Percentiles rank a stretch among this genome's conserved stretches.
Evolutionary conservation across 805 yeast species (phyloP).

Genomic region (Jamesozyma lodderae): DNA sequence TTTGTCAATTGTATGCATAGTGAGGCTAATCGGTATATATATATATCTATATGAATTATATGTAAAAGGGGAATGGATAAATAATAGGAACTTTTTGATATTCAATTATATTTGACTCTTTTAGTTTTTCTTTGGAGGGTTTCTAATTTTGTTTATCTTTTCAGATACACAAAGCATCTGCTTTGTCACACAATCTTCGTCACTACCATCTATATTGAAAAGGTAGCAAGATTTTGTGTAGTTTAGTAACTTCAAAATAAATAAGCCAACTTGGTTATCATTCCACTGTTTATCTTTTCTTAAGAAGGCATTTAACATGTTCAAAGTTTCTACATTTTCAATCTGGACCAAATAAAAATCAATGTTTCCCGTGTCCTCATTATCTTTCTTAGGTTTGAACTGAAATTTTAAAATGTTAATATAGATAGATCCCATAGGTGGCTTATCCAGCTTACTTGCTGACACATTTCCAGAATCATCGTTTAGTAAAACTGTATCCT

Average conservation of each 20-base stretch:
- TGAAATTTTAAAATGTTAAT: conserved; percentile 13
- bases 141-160: conserved; percentile 5
- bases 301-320: conserved; percentile 7
- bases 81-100: too few relatives aligned
- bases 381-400: conserved; percentile 5
- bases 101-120: too few relatives aligned
- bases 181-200: conserved; percentile 2
- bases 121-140: background rate
- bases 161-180: conserved; percentile 13
- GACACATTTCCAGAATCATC: background rate
- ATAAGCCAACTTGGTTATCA: conserved; percentile 19
- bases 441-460: background rate
- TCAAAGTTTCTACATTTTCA: conserved; percentile 13
- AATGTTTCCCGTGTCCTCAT: conserved; percentile 2
- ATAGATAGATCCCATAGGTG: conserved; percentile 10
- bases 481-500: background rate
- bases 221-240: conserved; percentile 33
- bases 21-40: too few relatives aligned
- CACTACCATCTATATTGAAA: conserved; percentile 18
- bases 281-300: conserved; percentile 6
- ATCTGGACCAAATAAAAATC: conserved; percentile 24
- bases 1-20: too few relatives aligned
- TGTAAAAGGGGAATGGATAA: too few relatives aligned
- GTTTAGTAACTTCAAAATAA: conserved; percentile 23
- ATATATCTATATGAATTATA: too few relatives aligned